Evolutionary conservation across 1,139 yeast species (phyloP).

Genomic region (Taphrina flavorubra): DNA sequence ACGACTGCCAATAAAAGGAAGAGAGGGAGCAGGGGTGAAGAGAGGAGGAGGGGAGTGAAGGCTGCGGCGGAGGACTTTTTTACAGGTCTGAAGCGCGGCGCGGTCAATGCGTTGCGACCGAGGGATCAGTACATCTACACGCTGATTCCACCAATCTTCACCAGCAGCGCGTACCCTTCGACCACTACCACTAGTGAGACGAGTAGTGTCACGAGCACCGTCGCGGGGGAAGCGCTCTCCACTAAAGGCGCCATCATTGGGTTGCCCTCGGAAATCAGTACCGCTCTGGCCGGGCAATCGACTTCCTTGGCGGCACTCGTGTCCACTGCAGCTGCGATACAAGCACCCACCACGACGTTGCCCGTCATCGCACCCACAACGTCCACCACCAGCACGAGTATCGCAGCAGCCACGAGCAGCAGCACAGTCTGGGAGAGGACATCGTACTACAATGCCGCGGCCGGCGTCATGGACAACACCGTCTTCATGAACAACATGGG

Average conservation of each 20-base stretch:
- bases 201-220: conserved; percentile 2
- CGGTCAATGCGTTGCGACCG: conserved; percentile 52
- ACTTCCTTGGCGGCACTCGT: conserved; percentile 32
- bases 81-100: background rate
- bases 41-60: conserved; percentile 48
- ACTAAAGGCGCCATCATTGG: conserved; percentile 47
- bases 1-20: conserved; percentile 49
- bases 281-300: conserved; percentile 13
- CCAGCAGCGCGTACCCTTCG: conserved; percentile 40
- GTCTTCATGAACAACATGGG: conserved; percentile 85
- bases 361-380: conserved; percentile 48
- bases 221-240: conserved; percentile 48
- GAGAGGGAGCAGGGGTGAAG: conserved; percentile 51
- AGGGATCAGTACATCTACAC: conserved; percentile 62
- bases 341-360: conserved; percentile 45
- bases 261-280: conserved; percentile 30
- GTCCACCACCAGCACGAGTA: conserved; percentile 49
- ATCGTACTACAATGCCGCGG: conserved; percentile 68
- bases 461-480: conserved; percentile 68
- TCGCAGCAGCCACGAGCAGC: conserved; percentile 47
- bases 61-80: conserved; percentile 49
- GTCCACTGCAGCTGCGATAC: conserved; percentile 25
- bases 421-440: conserved; percentile 68
- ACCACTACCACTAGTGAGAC: conserved; percentile 51
- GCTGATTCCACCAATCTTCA: conserved; percentile 70